Evolutionary conservation across 2,329 filamentous ascomycete species (phyloP).

Genomic region (Phialocephala sp.): DNA sequence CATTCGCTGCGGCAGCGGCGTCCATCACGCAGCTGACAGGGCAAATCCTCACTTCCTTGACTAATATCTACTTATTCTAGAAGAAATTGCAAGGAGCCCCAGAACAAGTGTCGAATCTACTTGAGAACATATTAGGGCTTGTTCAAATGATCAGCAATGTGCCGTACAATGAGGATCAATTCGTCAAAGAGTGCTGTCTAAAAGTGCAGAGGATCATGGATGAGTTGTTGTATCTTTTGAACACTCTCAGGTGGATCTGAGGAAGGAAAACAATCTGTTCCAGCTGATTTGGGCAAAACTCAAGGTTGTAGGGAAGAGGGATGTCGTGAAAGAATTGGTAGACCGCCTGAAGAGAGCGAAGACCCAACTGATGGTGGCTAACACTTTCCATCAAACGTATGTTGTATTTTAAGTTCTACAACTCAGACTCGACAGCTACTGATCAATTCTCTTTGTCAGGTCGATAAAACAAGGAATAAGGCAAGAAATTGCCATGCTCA

Average conservation of each 20-base stretch:
- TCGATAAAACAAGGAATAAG: neutral
- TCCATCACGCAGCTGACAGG: neutral
- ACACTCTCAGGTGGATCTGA: neutral
- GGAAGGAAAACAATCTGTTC: neutral
- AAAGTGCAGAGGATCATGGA: neutral
- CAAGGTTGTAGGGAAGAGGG: neutral
- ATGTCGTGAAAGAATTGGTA: neutral
- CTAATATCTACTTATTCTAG: neutral
- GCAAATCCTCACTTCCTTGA: neutral
- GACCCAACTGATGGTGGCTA: neutral
- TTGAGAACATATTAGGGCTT: neutral
- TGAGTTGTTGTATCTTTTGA: neutral
- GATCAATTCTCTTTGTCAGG: neutral
- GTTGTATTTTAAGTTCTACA: neutral
- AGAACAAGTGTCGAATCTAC: neutral
- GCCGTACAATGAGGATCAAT: neutral
- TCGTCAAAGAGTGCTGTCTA: neutral
- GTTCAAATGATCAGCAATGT: neutral
- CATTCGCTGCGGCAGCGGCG: neutral
- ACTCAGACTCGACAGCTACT: neutral
- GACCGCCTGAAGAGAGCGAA: neutral
- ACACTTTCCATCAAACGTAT: neutral
- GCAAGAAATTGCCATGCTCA: neutral
- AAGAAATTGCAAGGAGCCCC: neutral
- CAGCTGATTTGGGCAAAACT: neutral